Conservation (phyloP, 2,329 filamentous ascomycete species). For the Nigrograna mackinnonii region DNA sequence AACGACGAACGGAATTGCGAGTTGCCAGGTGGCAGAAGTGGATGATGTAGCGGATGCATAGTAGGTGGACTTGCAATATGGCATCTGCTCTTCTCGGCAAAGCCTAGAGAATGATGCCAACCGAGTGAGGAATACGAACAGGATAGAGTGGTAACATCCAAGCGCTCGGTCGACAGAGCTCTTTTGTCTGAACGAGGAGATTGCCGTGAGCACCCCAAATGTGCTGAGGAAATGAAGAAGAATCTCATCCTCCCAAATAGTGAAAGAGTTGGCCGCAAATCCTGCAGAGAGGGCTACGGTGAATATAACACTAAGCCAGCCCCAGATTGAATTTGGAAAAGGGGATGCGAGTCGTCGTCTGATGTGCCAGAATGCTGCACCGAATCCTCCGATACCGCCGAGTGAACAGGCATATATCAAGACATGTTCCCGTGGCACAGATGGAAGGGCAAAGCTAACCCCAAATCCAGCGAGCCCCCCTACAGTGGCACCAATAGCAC, state of each 20-base stretch:
- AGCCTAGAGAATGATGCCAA: conserved; percentile 86
- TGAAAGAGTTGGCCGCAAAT: conserved; percentile 97
- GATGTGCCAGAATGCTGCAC: conserved; percentile 45
- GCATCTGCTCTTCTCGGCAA: conserved; percentile 98
- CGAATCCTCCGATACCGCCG: conserved; percentile 43
- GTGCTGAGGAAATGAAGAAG: conserved; percentile 88
- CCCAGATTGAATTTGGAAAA: conserved; percentile 79
- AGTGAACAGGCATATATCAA: conserved; percentile 45
- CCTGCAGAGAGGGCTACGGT: conserved; percentile 87
- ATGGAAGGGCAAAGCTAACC: conserved; percentile 47
- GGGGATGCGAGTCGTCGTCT: conserved; percentile 53
- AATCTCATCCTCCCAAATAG: conserved; percentile 98
- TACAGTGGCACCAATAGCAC: conserved; percentile 51
- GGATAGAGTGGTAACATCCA: conserved; percentile 80
- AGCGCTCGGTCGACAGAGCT: conserved; percentile 70
- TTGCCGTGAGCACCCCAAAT: conserved; percentile 76
- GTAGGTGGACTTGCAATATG: conserved; percentile 92
- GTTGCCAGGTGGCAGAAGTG: conserved; percentile 89
- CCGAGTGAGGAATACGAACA: conserved; percentile 80
- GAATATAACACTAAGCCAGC: conserved; percentile 81
- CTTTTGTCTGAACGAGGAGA: conserved; percentile 75
- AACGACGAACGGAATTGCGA: conserved; percentile 76
- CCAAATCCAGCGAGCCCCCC: conserved; percentile 48
- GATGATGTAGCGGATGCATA: conserved; percentile 91
- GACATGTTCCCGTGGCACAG: conserved; percentile 43